Evolutionary conservation across 2,329 filamentous ascomycete genomes (phyloP).

Genomic region (Cladorrhinum sp.): DNA sequence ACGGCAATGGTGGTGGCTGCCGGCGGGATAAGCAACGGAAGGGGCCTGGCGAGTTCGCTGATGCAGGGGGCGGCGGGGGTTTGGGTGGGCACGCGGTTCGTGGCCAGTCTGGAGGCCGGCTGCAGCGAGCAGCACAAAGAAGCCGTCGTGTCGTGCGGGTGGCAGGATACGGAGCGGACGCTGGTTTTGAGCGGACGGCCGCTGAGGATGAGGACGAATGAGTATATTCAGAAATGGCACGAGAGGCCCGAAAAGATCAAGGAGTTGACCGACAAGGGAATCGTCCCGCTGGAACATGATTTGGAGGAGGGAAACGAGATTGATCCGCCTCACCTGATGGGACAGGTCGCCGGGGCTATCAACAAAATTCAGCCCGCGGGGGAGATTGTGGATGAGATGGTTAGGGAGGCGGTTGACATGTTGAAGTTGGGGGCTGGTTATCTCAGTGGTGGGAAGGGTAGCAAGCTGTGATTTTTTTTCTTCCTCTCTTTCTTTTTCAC

Average conservation of each 20-base stretch:
- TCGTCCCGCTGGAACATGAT: slow-evolving; percentile 80
- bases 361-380: slow-evolving; percentile 73
- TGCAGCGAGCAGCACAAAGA: slow-evolving; percentile 81
- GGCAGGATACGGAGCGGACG: slow-evolving; percentile 77
- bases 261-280: slow-evolving; percentile 69
- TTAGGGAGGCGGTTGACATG: slow-evolving; percentile 68
- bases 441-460: slow-evolving; percentile 41
- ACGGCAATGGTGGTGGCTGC: slow-evolving; percentile 82
- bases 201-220: slow-evolving; percentile 75
- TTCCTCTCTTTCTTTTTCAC: too few relatives aligned
- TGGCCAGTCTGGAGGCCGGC: slow-evolving; percentile 76
- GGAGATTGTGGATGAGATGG: slow-evolving; percentile 89
- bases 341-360: slow-evolving; percentile 82
- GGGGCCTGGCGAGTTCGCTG: slow-evolving; percentile 73
- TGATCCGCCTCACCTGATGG: slow-evolving; percentile 88
- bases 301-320: slow-evolving; percentile 78
- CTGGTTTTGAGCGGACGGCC: slow-evolving; percentile 80
- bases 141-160: slow-evolving; percentile 74
- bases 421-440: slow-evolving; percentile 61
- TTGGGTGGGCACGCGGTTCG: slow-evolving; percentile 93
- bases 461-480: slow-evolving; percentile 36
- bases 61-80: slow-evolving; percentile 87
- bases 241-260: slow-evolving; percentile 69
- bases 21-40: slow-evolving; percentile 80
- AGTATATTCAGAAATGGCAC: slow-evolving; percentile 83